Percentiles rank a stretch among this genome's conserved stretches.
Conservation (phyloP, 108 stramenopile species). For the Nannochloropsis oceanica region DNA sequence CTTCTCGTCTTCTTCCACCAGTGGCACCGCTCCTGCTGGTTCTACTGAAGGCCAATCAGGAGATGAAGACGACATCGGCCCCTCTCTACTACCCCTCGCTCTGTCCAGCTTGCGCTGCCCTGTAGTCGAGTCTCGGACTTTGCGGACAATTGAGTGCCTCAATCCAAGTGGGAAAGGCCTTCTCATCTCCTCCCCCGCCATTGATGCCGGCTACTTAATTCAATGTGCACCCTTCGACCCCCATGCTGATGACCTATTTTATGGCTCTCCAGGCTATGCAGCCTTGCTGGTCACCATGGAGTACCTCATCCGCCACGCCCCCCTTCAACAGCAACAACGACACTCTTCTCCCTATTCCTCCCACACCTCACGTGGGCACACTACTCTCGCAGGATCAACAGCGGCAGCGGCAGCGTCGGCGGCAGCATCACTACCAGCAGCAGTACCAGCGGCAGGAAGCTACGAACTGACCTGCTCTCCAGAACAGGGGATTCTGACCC, state of each 20-base stretch:
- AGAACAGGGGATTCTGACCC: neutral
- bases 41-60: too few relatives aligned
- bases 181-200: neutral
- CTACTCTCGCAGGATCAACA: neutral
- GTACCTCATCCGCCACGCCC: neutral
- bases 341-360: neutral
- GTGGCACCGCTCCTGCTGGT: too few relatives aligned
- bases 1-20: neutral
- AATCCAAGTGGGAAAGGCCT: neutral
- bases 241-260: neutral
- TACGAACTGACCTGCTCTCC: neutral
- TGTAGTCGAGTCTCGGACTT: neutral
- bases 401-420: too few relatives aligned
- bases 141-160: neutral
- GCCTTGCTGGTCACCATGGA: neutral
- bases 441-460: neutral
- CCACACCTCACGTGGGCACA: neutral
- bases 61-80: neutral
- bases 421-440: too few relatives aligned
- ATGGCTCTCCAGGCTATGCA: neutral
- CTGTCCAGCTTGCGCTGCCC: neutral
- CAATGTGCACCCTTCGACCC: neutral
- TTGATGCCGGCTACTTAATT: neutral
- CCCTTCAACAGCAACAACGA: neutral
- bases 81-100: neutral